Evolutionary conservation across 371 early-diverging fungal species (phyloP), one percentile per base, ranked within the genome.

Genomic region (Syncephalastrum racemosum): DNA sequence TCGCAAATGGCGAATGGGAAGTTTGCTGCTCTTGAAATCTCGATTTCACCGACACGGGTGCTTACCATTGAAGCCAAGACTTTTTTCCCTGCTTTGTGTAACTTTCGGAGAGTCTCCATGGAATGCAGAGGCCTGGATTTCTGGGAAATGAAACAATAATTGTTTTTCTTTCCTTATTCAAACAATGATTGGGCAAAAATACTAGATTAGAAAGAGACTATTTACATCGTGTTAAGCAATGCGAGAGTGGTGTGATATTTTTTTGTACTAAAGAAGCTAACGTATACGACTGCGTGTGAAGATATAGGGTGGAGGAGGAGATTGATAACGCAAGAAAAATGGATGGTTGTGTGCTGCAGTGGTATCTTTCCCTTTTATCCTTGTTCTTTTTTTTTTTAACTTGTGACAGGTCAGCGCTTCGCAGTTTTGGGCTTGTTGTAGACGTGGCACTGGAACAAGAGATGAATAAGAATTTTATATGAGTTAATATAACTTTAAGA

Each of bases 371-470:
- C 31, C 39, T 51, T 39, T 15, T 14, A 51, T 23, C 24, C 19
- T 27, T 27, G 10, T 8, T 8, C 12, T 31, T 31, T 31, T 31
- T 27, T 27, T 27, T 27, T 27, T 44, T 3, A 8, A 5, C 12
- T 5, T 45, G 36, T 31, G 36, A 31, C 36, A 31, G 36, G 46
- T 45, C 22, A 19, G 46, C 19, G 46, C 16, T 19, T 22, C 54
- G 54, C 43, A 51, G 24, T 51, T 58, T 66, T 66, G 25, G 66
- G 66, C 51, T 66, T 66, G 47, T 66, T 61, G 46, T 65, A 65
- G 22, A 65, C 54, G 54, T 65, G 66, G 47, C 66, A 65, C 66
- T 60, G 39, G 49, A 19, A 15, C n/a, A 6, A 31, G 48, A 56
- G 6, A n/a, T 6, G 18, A 31, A 48, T 20, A 4, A 46, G 16